Evolutionary conservation across 73 alveolate species (phyloP), one percentile per base, ranked within the genome.

Genomic region (Urostyla sp.): DNA sequence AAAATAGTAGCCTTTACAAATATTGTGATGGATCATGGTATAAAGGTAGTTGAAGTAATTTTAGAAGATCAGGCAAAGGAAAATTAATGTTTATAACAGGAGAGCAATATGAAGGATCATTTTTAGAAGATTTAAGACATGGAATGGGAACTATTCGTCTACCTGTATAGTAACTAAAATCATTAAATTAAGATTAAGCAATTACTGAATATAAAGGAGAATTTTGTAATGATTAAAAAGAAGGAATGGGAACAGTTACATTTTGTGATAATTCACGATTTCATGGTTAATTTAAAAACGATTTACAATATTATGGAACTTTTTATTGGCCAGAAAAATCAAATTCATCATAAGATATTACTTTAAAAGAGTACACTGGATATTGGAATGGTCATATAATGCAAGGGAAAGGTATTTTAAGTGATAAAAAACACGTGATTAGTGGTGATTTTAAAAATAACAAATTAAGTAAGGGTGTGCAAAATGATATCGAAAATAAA

Each of bases 21-120:
- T 69, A 69, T 31, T 69, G 72, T 27, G 83, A 69, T 49, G 83
- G 83, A 1, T 36, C 67, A 23, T 69, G 83, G 83, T 69, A 48
- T 46, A 21, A 55, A 45, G 83, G 83, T 26, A 26, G 40, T 2
- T 31, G 83, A 45, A 2, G 8, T 16, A 32, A 34, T 0, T 46
- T 16, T 18, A 44, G 31, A 23, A 45, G 83, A 16, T 20, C n/a
- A 34, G 83, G 83, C 6, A 69, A 49, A 23, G 83, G 83, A 1
- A 69, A 69, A 30, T 49, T 69, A 24, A 49, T 46, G 23, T 49
- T 69, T 7, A 49, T 24, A 3, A 46, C 72, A 3, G 83, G 83
- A 23, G 72, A 69, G 16, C 11, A 28, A 2, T 69, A 46, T 48
- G 83, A 69, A 10, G 83, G 83, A 10, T 67, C 40, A 24, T 69